A percentile compares a stretch with the other conserved stretches of the same genome.
Conservation (phyloP, 2,329 filamentous ascomycete genomes). For the Cytospora mali region DNA sequence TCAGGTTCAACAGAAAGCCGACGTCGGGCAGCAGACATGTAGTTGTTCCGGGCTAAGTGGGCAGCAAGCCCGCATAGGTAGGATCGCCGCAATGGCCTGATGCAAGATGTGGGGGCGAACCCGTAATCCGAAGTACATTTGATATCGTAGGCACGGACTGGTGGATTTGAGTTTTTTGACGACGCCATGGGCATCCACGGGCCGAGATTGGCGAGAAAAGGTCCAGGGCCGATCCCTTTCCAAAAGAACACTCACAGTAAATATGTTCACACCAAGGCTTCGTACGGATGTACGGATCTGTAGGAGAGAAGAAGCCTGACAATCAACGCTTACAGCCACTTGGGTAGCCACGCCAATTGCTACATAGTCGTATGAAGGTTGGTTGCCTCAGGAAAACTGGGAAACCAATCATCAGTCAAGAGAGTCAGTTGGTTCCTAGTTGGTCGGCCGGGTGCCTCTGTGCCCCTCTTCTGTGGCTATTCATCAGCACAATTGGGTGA, state of each 20-base stretch:
- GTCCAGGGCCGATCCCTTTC: neutral
- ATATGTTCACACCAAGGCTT: too few species aligned
- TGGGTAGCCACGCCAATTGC: too few species aligned
- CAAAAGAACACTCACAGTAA: neutral
- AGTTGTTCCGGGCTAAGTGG: neutral
- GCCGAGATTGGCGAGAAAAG: neutral
- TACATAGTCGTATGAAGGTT: too few species aligned
- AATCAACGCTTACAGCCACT: too few species aligned
- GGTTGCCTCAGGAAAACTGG: neutral
- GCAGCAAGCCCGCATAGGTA: neutral
- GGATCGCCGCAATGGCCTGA: neutral
- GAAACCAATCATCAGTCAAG: neutral
- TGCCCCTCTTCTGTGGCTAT: neutral
- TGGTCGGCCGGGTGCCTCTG: too few species aligned
- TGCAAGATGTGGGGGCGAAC: neutral
- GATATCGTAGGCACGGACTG: neutral
- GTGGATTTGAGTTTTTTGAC: neutral
- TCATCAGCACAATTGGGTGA: neutral
- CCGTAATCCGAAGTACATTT: neutral
- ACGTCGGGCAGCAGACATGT: neutral
- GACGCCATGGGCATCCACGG: neutral
- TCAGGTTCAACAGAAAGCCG: too few species aligned
- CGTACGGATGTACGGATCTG: too few species aligned
- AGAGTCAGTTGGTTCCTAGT: neutral
- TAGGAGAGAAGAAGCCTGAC: too few species aligned